These are phyloP conservation scores for Neurospora africana DNA, from an alignment of 495 filamentous ascomycete species.

Conservation along the genomic window DNA sequence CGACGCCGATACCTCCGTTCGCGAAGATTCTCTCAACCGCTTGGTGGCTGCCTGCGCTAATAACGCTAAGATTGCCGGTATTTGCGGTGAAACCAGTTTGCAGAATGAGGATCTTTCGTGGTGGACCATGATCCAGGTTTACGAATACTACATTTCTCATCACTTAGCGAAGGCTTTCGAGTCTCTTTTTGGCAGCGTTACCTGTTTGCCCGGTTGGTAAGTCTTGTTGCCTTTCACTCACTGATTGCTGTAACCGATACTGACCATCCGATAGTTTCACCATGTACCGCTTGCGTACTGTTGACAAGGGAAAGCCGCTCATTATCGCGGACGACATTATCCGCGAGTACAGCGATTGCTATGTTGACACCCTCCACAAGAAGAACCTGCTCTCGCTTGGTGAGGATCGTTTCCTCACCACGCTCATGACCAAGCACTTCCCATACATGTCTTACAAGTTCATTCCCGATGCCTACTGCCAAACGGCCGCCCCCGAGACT, in stretches of 20 bases:
- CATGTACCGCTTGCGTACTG: constrained; percentile 94
- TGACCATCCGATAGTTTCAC: constrained; percentile 62
- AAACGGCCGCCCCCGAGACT: constrained; percentile 84
- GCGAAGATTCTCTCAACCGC: constrained; percentile 83
- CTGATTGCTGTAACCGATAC: constrained; percentile 4
- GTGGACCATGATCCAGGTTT: constrained; percentile 99
- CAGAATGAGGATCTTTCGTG: constrained; percentile 89
- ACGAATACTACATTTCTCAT: constrained; percentile 97
- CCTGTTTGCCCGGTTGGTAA: constrained; percentile 97
- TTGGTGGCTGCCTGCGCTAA: constrained; percentile 89
- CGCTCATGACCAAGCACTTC: constrained; percentile 96
- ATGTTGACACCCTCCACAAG: constrained; percentile 93
- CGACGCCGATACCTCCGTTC: constrained; percentile 92
- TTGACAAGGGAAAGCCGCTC: constrained; percentile 80
- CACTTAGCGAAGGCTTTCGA: constrained; percentile 91
- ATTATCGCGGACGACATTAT: constrained; percentile 85
- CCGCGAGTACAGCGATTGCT: constrained; percentile 73
- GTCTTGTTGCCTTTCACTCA: constrained; percentile 20
- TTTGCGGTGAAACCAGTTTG: constrained; percentile 93
- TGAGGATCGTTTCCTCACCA: constrained; percentile 96
- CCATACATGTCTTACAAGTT: constrained; percentile 95
- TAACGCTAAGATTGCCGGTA: constrained; percentile 91
- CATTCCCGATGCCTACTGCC: constrained; percentile 80
- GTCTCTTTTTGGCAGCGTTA: constrained; percentile 89
- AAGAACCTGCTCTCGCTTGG: constrained; percentile 93